phyloP scores from a whole-genome alignment of 768 basidiomycete species.

The Termitomyces sp. region DNA sequence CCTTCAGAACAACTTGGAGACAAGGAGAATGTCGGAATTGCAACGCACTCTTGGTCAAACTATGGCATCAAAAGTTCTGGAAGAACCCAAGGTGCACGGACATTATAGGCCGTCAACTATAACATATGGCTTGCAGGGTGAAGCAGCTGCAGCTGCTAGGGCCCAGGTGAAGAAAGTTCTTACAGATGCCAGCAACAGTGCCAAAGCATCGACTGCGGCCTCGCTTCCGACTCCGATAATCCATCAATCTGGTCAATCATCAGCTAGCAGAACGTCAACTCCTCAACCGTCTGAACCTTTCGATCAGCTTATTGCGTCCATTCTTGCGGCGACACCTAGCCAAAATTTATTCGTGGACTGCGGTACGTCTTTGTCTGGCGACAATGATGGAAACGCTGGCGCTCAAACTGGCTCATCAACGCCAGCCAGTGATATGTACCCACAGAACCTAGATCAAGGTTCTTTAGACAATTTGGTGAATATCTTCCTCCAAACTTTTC shows the following conservation, averaged over 20 bases:
- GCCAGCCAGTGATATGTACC: background rate
- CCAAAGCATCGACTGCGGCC: background rate
- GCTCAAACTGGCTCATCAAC: slow-evolving; percentile 1
- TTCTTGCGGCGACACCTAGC: slow-evolving; percentile 25
- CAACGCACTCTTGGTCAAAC: background rate
- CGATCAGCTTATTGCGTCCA: slow-evolving; percentile 33
- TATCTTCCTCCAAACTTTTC: slow-evolving; percentile 42
- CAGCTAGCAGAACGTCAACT: background rate
- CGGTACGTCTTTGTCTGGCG: background rate
- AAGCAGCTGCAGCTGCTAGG: slow-evolving; percentile 6
- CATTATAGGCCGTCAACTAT: slow-evolving; percentile 28
- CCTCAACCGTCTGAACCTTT: slow-evolving; percentile 23
- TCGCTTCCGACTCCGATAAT: background rate
- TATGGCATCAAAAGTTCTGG: background rate
- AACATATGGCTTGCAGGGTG: slow-evolving; percentile 22
- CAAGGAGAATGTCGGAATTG: background rate
- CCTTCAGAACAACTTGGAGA: slow-evolving; percentile 17
- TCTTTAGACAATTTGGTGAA: slow-evolving; percentile 47
- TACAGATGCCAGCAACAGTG: slow-evolving; percentile 19
- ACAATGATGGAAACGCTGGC: background rate
- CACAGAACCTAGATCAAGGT: slow-evolving; percentile 26
- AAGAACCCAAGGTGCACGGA: slow-evolving; percentile 18
- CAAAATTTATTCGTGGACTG: background rate
- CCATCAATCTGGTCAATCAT: background rate
- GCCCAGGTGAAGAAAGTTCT: slow-evolving; percentile 18